These are phyloP conservation scores for Tilletia setariae DNA, from an alignment of 1,284 basidiomycete genomes.

Conservation along the genomic window DNA sequence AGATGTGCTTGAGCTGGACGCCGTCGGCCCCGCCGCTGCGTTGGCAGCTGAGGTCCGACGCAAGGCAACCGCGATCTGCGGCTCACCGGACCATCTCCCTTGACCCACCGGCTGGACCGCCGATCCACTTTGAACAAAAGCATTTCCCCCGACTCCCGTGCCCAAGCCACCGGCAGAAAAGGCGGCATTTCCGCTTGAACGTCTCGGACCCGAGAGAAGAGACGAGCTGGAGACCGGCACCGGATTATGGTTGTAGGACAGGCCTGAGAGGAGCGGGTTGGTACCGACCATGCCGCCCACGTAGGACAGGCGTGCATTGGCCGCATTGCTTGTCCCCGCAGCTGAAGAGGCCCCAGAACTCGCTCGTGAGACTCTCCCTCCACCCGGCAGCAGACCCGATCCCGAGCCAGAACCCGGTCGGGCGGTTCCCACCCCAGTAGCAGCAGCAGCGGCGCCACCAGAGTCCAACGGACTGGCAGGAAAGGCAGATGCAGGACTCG, in stretches of 20 bases:
- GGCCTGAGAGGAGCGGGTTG: background rate
- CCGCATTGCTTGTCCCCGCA: background rate
- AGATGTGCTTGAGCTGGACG: background rate
- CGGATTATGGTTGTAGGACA: background rate
- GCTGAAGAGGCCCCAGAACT: background rate
- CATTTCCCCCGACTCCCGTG: background rate
- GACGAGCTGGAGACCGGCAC: background rate
- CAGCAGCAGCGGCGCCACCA: background rate
- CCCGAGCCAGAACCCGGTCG: background rate
- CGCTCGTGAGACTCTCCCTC: background rate
- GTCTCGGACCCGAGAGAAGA: background rate
- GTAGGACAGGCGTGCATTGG: background rate
- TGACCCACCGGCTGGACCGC: background rate
- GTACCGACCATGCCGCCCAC: background rate
- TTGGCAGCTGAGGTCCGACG: background rate
- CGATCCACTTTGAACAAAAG: background rate
- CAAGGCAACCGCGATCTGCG: conserved; percentile 6
- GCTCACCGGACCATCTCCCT: conserved; percentile 12
- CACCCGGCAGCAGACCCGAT: background rate
- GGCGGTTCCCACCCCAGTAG: background rate
- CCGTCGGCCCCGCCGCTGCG: background rate
- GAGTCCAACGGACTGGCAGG: no score
- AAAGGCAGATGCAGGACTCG: background rate
- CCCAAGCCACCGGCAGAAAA: background rate
- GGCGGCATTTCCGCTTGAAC: background rate